These are phyloP conservation scores for Pseudogymnoascus sp. DNA, from an alignment of 2,329 filamentous ascomycete genomes.

Conservation along the genomic window DNA sequence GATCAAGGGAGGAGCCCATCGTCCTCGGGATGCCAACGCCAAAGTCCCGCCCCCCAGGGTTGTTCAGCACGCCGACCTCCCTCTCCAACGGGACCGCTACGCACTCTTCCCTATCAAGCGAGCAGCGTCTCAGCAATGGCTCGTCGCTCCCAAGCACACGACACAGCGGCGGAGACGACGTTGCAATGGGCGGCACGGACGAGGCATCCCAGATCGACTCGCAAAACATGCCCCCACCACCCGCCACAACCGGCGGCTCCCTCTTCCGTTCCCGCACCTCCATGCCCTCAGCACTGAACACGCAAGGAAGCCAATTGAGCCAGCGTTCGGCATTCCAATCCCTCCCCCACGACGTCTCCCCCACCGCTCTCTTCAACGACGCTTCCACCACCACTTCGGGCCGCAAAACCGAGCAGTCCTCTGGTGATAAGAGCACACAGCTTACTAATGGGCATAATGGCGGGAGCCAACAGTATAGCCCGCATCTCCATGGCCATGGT, in stretches of 20 bases:
- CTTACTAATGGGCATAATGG: conserved; percentile 54
- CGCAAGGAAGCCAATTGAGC: conserved; percentile 49
- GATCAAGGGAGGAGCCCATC: conserved; percentile 26
- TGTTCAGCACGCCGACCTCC: conserved; percentile 38
- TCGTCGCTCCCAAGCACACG: conserved; percentile 34
- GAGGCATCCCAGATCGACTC: conserved; percentile 20
- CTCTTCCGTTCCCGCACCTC: not conserved
- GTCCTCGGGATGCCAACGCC: conserved; percentile 58
- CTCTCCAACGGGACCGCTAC: conserved; percentile 50
- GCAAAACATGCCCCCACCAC: conserved; percentile 17
- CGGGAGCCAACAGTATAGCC: conserved; percentile 19
- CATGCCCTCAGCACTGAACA: conserved; percentile 33
- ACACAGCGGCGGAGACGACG: conserved; percentile 36
- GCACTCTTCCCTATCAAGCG: conserved; percentile 21
- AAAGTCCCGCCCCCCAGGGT: conserved; percentile 30
- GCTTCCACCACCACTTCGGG: conserved; percentile 77
- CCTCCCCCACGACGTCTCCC: conserved; percentile 48
- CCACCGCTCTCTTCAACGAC: conserved; percentile 62
- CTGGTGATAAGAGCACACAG: conserved; percentile 60
- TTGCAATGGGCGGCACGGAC: conserved; percentile 52
- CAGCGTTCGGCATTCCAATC: conserved; percentile 45
- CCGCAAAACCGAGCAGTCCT: conserved; percentile 73
- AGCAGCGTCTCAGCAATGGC: conserved; percentile 43
- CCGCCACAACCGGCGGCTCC: conserved; percentile 27
- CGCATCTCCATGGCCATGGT: conserved; percentile 21